A percentile compares a stretch with the other conserved stretches of the same genome.
Conservation (phyloP, 2,329 filamentous ascomycete species). For the Colletotrichum chlorophyti region DNA sequence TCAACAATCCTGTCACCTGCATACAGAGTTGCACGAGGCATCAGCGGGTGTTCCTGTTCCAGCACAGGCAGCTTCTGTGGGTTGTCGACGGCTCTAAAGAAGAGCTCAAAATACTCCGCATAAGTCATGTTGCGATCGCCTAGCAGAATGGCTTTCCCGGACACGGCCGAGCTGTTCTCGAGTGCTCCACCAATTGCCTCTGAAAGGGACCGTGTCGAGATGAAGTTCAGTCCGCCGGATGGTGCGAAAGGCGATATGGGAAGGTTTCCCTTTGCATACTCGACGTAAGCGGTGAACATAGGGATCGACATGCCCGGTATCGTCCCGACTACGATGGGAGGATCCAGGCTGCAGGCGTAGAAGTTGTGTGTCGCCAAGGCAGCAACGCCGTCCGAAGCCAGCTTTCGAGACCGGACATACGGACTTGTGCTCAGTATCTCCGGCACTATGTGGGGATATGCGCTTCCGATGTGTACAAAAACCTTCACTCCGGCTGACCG, state of each 20-base stretch:
- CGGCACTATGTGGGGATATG: background rate
- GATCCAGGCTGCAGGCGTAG: constrained; percentile 11
- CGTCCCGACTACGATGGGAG: constrained; percentile 15
- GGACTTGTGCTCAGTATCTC: background rate
- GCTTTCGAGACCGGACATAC: constrained; percentile 14
- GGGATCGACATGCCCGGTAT: constrained; percentile 4
- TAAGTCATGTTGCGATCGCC: constrained; percentile 14
- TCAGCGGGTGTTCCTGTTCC: constrained; percentile 15
- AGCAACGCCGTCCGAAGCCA: background rate
- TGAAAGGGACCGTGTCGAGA: constrained; percentile 8
- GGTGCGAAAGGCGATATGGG: background rate
- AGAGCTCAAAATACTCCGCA: constrained; percentile 12
- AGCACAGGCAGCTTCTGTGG: background rate
- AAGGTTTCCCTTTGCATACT: constrained; percentile 6
- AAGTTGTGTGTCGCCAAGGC: background rate
- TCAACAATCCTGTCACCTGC: background rate
- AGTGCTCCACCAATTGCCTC: constrained; percentile 10
- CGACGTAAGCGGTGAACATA: constrained; percentile 2
- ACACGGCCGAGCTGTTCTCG: background rate
- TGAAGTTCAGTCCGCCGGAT: constrained; percentile 9
- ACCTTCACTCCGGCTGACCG: background rate
- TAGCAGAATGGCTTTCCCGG: background rate
- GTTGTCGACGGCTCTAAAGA: background rate
- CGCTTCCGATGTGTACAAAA: constrained; percentile 20
- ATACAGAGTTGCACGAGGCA: background rate